Conservation (phyloP, 371 early-diverging fungal species). For the Actinomucor elegans region DNA sequence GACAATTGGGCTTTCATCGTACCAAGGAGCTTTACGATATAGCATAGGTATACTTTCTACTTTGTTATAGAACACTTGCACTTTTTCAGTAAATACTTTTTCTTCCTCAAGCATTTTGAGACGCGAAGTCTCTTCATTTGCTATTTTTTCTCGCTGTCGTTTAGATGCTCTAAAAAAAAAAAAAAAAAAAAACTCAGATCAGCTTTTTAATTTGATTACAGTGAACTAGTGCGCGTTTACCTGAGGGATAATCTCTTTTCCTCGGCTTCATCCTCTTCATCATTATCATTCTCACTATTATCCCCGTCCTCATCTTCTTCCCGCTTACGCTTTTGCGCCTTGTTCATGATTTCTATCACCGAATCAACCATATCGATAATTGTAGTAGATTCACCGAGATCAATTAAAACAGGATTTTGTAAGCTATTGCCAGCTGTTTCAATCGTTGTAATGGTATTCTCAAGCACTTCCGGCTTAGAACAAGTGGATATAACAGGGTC, state of each 20-base stretch:
- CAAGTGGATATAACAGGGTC: too few relatives aligned
- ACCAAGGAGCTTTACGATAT: conserved; percentile 11
- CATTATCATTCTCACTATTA: conserved; percentile 20
- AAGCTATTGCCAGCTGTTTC: too few relatives aligned
- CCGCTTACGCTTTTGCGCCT: conserved; percentile 5
- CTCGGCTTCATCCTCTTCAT: conserved; percentile 35
- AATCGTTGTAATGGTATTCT: too few relatives aligned
- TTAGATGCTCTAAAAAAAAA: conserved; percentile 53
- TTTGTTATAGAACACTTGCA: conserved; percentile 38
- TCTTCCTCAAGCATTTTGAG: conserved; percentile 59
- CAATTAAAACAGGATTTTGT: too few relatives aligned
- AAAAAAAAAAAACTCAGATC: too few relatives aligned
- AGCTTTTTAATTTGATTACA: not conserved
- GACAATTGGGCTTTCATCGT: not conserved
- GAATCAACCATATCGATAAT: too few relatives aligned
- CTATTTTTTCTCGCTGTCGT: conserved; percentile 56
- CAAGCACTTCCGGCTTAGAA: too few relatives aligned
- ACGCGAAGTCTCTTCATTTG: conserved; percentile 53
- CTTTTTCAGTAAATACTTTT: conserved; percentile 24
- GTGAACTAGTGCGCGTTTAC: conserved; percentile 24
- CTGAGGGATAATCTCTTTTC: conserved; percentile 54
- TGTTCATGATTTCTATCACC: not conserved
- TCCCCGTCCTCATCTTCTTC: conserved; percentile 8
- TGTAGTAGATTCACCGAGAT: too few relatives aligned
- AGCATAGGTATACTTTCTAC: conserved; percentile 11